Evolutionary conservation across 129 eudicot genomes (phyloP).

Genomic region (Flaveria bidentis): DNA sequence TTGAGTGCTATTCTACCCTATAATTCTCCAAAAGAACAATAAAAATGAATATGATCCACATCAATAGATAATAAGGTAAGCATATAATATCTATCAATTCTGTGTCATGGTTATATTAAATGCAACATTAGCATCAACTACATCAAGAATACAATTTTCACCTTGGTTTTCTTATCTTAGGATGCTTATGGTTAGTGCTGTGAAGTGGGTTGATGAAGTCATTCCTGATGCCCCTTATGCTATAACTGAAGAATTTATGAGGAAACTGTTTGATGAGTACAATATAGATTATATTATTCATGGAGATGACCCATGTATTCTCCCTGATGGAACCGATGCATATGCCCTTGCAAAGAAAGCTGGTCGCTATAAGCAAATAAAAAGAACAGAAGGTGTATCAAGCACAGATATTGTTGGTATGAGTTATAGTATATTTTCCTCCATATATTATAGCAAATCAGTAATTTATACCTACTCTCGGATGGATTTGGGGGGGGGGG

Average conservation of each 20-base stretch:
- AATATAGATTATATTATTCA: conserved; percentile 92
- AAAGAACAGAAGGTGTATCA: conserved; percentile 99
- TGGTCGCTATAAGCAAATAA: conserved; percentile 95
- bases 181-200: conserved; percentile 97
- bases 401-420: conserved; percentile 98
- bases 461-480: not conserved
- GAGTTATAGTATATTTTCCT: conserved; percentile 21
- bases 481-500: not conserved
- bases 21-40: not conserved
- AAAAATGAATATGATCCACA: not conserved
- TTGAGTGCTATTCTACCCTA: conserved; percentile 1
- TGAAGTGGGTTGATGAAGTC: conserved; percentile 98
- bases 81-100: not conserved
- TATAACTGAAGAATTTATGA: conserved; percentile 96
- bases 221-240: conserved; percentile 99
- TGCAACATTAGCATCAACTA: not conserved
- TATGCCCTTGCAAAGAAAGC: conserved; percentile 98
- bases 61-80: not conserved
- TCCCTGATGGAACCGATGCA: conserved; percentile 97
- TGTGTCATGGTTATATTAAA: not conserved
- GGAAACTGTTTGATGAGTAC: conserved; percentile 83
- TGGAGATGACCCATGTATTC: conserved; percentile 97
- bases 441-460: not conserved
- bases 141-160: not conserved
- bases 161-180: conserved; percentile 34